These are phyloP conservation scores for Trypanosoma lewisi DNA, from an alignment of 208 protist genomes.

Conservation along the genomic window DNA sequence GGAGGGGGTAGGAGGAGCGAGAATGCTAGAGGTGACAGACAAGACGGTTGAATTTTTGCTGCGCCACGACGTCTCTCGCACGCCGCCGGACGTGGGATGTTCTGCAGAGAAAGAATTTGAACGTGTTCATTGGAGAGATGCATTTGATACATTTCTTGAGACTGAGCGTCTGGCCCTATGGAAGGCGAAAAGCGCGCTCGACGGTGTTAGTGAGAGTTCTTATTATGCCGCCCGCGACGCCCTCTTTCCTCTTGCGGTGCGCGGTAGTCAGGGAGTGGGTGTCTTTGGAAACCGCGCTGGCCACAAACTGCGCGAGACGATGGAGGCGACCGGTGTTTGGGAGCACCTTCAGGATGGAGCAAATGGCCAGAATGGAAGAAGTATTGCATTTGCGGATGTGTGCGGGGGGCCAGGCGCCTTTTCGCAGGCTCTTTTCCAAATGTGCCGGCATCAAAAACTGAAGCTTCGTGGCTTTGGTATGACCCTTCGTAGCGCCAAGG, in stretches of 20 bases:
- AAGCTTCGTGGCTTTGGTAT: constrained; percentile 78
- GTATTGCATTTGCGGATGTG: constrained; percentile 79
- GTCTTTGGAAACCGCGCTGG: constrained; percentile 86
- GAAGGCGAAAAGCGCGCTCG: constrained; percentile 59
- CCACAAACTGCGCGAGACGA: constrained; percentile 86
- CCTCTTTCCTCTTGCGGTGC: constrained; percentile 68
- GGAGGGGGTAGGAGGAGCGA: too few relatives aligned
- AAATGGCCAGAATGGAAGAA: constrained; percentile 8
- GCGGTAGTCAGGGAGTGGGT: constrained; percentile 27
- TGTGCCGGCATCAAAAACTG: constrained; percentile 33
- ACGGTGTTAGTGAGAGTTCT: constrained; percentile 31
- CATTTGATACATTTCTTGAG: constrained; percentile 62
- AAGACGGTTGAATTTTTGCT: constrained; percentile 73
- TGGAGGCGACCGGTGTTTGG: constrained; percentile 77
- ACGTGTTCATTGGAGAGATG: constrained; percentile 64
- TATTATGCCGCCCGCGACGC: constrained; percentile 60
- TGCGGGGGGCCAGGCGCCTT: constrained; percentile 91
- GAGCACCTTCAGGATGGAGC: constrained; percentile 39
- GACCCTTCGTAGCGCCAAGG: constrained; percentile 58
- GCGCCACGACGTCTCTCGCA: constrained; percentile 26
- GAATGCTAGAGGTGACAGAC: constrained; percentile 63
- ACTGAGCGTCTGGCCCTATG: constrained; percentile 47
- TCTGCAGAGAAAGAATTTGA: constrained; percentile 28
- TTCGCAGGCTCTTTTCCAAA: constrained; percentile 68
- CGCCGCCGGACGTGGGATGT: constrained; percentile 34